A percentile compares a stretch with the other conserved stretches of the same genome.
These are phyloP conservation scores for Curvularia sp. DNA, from an alignment of 2,329 filamentous ascomycete genomes.

Conservation along the genomic window DNA sequence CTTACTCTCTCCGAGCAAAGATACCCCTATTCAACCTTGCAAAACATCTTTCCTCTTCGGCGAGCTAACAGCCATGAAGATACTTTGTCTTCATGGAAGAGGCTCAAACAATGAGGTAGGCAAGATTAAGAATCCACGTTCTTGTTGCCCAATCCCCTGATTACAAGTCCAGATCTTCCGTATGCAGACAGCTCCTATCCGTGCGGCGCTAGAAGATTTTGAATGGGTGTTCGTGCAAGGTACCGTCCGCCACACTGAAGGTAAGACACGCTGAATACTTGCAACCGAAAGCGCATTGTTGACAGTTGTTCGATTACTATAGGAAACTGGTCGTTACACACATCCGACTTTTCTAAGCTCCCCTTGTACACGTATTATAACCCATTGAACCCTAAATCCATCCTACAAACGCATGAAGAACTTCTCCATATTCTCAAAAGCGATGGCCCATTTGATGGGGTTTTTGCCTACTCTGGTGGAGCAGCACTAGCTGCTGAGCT, in stretches of 20 bases:
- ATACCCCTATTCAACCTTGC: background rate
- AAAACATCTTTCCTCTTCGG: background rate
- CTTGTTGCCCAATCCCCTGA: background rate
- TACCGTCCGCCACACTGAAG: slow-evolving; percentile 6
- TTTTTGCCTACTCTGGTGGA: slow-evolving; percentile 5
- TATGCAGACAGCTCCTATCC: slow-evolving; percentile 5
- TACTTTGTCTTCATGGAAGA: slow-evolving; percentile 4
- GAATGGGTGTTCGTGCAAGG: slow-evolving; percentile 5
- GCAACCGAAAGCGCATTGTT: background rate
- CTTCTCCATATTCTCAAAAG: background rate
- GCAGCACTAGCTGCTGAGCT: slow-evolving; percentile 5
- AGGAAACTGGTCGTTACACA: slow-evolving; percentile 6
- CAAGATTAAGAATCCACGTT: background rate
- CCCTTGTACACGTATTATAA: slow-evolving; percentile 6
- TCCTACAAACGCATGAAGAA: slow-evolving; percentile 1
- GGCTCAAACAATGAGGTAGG: slow-evolving; percentile 5
- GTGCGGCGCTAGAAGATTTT: slow-evolving; percentile 7
- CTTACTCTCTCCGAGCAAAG: background rate
- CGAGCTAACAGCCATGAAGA: background rate
- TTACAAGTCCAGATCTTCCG: background rate
- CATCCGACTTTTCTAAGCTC: slow-evolving; percentile 6
- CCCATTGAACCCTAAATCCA: background rate
- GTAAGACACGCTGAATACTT: background rate
- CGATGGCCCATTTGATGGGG: slow-evolving; percentile 2
- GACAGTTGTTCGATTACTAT: background rate